phyloP scores from a whole-genome alignment of 345 rosid species.

The Reutealis trisperma region DNA sequence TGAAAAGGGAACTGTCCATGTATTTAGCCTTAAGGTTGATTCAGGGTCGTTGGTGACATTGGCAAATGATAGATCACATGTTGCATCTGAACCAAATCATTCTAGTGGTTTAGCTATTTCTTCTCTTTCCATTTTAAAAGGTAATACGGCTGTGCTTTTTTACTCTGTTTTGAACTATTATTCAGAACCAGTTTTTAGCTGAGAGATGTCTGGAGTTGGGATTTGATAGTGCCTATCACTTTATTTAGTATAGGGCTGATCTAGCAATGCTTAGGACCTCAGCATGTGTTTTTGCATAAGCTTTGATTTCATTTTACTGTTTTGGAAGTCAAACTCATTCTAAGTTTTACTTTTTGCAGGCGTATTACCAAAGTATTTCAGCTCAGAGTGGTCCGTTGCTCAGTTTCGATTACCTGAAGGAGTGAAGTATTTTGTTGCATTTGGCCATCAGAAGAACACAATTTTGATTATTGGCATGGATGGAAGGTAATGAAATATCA shows the following conservation, averaged over 20 bases:
- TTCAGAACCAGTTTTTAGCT: background rate
- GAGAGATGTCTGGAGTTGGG: background rate
- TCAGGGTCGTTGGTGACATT: slow-evolving; percentile 40
- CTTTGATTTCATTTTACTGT: background rate
- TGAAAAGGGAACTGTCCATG: slow-evolving; percentile 95
- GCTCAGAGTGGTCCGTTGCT: slow-evolving; percentile 97
- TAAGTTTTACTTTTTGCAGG: slow-evolving; percentile 39
- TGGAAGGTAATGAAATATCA: slow-evolving; percentile 64
- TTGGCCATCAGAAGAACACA: slow-evolving; percentile 82
- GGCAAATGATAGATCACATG: slow-evolving; percentile 42
- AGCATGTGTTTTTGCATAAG: background rate
- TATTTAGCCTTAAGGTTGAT: slow-evolving; percentile 74
- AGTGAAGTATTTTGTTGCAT: slow-evolving; percentile 67
- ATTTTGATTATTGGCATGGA: slow-evolving; percentile 85
- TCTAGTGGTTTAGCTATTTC: slow-evolving; percentile 39
- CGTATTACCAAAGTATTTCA: slow-evolving; percentile 91
- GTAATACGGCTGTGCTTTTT: slow-evolving; percentile 30
- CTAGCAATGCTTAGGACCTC: background rate
- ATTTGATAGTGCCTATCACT: no score
- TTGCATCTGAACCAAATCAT: slow-evolving; percentile 36
- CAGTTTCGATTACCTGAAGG: slow-evolving; percentile 83
- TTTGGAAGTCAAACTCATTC: background rate
- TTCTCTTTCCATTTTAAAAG: slow-evolving; percentile 74
- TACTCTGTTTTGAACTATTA: no score
- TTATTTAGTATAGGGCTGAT: no score